These are phyloP conservation scores for Breynia disticha DNA, from an alignment of 441 rosid genomes.

Conservation along the genomic window DNA sequence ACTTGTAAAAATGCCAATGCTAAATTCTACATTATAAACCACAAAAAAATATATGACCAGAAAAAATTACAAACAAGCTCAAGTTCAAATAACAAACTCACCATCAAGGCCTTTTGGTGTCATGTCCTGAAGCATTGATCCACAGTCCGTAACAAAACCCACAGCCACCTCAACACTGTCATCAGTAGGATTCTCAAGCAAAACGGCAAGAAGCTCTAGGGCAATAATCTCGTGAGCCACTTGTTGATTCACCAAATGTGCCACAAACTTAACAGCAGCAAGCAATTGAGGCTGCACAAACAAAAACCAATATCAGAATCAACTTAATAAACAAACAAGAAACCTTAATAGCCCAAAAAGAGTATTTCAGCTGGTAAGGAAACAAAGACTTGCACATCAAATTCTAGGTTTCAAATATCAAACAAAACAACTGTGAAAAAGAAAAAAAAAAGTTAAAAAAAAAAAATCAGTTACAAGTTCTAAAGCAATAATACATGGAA, in stretches of 20 bases:
- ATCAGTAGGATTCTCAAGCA: slow-evolving; percentile 70
- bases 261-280: slow-evolving; percentile 83
- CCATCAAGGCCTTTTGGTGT: slow-evolving; percentile 86
- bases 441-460: too few relatives aligned
- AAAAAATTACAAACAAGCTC: not conserved
- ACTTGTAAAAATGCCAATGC: too few relatives aligned
- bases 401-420: too few relatives aligned
- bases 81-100: slow-evolving; percentile 19
- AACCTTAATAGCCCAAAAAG: too few relatives aligned
- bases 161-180: slow-evolving; percentile 97
- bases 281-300: slow-evolving; percentile 71
- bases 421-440: too few relatives aligned
- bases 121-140: slow-evolving; percentile 78
- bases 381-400: too few relatives aligned
- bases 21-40: too few relatives aligned
- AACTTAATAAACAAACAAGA: not conserved
- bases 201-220: slow-evolving; percentile 55
- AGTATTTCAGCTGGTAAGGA: too few relatives aligned
- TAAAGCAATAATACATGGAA: too few relatives aligned
- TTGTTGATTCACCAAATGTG: slow-evolving; percentile 88
- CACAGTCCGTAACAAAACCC: slow-evolving; percentile 84
- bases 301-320: slow-evolving; percentile 3
- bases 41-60: too few relatives aligned
- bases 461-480: too few relatives aligned
- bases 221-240: slow-evolving; percentile 85